These are phyloP conservation scores for Pseudophaeomoniella oleicola DNA, from an alignment of 2,329 filamentous ascomycete species.

Conservation along the genomic window DNA sequence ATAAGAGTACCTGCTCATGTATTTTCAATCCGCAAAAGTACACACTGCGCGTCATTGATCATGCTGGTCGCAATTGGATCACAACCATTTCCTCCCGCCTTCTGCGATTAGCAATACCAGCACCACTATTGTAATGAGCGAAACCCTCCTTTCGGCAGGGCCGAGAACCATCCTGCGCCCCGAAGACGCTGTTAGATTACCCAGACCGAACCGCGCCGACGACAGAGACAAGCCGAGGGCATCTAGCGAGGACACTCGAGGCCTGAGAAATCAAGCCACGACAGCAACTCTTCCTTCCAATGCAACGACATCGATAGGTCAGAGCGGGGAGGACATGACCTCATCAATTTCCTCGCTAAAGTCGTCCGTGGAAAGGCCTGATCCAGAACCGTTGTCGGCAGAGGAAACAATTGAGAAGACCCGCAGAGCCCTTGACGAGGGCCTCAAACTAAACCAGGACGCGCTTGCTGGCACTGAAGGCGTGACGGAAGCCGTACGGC, in stretches of 20 bases:
- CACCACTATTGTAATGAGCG: too few species aligned
- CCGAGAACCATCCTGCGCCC: conserved; percentile 1
- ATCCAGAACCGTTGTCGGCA: conserved; percentile 15
- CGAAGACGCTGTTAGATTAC: conserved; percentile 1
- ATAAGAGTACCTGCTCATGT: too few species aligned
- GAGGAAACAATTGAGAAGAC: conserved; percentile 32
- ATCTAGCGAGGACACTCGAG: background rate
- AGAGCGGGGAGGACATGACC: too few species aligned
- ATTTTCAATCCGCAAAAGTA: too few species aligned
- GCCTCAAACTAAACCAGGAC: conserved; percentile 30
- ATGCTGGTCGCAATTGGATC: background rate
- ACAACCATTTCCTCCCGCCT: too few species aligned
- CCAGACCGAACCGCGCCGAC: background rate
- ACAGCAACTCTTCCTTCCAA: background rate
- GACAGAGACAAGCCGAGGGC: conserved; percentile 1
- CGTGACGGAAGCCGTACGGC: conserved; percentile 30
- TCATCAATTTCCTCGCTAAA: too few species aligned
- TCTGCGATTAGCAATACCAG: too few species aligned
- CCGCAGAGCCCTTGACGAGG: conserved; percentile 29
- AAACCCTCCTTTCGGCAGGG: background rate
- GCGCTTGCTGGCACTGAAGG: conserved; percentile 29
- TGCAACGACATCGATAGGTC: background rate
- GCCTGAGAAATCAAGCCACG: background rate
- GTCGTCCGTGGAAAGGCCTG: too few species aligned
- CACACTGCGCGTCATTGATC: background rate